Base-by-base conservation (phyloP, 345 rosid genomes). In the Pugionium dolabratum region DNA sequence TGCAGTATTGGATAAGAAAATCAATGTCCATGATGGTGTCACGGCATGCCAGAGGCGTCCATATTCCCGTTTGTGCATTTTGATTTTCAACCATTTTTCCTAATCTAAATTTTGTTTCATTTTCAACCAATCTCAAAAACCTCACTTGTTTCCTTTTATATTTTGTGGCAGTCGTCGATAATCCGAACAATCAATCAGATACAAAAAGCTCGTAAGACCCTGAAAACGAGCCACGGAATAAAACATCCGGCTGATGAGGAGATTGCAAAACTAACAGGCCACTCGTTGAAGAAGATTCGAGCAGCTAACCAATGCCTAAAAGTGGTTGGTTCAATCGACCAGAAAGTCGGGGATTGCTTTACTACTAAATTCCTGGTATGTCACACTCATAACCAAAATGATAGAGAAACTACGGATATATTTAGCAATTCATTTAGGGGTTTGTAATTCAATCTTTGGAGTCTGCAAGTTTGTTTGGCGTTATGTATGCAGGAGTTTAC, bases 1-100 rank as follows among this genome's bases (percentile, higher is more conserved):
- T 86, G 35, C 96, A 85, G 54, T 86, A 79, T 71, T 91, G 97
- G 97, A 85, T 91, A 67, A 79, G 86, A 60, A 88, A 86, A 66
- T 83, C 89, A 3, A 81, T 88, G 82, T 82, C 80, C 52, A 78
- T 62, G 78, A 76, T 78, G 78, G 93, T 86, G 41, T 55, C 83
- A 35, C 83, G 45, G 45, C 79, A 81, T 78, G 80, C 83, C 39
- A 82, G 91, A 77, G 96, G 85, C 54, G 79, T 86, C 54, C 79
- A 75, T 61, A 75, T 86, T 79, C 96, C 96, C 45, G 96, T 88
- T 62, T n/a, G 82, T 71, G 52, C 63, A 51, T 58, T 58, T 51
- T 59, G 39, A 51, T 49, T 25, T 40, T 40, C 26, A 11, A 26
- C 3, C 32, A 59, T 63, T n/a, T n/a, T n/a, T n/a, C 9, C 11